Evolutionary conservation across 208 protist genomes (phyloP).

Genomic region (Leptomonas seymouri): DNA sequence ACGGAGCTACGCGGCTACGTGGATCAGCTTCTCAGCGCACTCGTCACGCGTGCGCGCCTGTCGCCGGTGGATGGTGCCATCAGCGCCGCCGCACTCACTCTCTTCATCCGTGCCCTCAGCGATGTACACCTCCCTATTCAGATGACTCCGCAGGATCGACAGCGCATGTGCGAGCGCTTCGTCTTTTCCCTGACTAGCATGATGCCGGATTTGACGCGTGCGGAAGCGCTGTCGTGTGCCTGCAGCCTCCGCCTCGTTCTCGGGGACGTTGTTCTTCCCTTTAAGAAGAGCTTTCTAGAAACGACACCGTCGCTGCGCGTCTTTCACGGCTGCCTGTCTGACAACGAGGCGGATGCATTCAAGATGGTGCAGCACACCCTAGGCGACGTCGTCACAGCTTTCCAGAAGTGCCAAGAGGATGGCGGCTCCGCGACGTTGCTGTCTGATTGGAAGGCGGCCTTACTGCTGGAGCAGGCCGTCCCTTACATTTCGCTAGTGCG

Average conservation of each 20-base stretch:
- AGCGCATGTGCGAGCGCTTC: slow-evolving; percentile 35
- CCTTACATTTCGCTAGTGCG: slow-evolving; percentile 24
- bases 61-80: slow-evolving; percentile 61
- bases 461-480: slow-evolving; percentile 33
- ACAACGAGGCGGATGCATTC: slow-evolving; percentile 46
- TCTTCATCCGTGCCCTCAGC: slow-evolving; percentile 41
- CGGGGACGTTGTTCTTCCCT: slow-evolving; percentile 51
- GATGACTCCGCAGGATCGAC: slow-evolving; percentile 19
- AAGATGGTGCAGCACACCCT: slow-evolving; percentile 44
- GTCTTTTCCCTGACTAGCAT: slow-evolving; percentile 34
- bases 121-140: slow-evolving; percentile 14
- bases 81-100: slow-evolving; percentile 40
- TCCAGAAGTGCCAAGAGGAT: slow-evolving; percentile 26
- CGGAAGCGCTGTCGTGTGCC: slow-evolving; percentile 27
- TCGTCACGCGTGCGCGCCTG: slow-evolving; percentile 45
- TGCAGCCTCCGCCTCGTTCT: slow-evolving; percentile 45
- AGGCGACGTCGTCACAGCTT: slow-evolving; percentile 37
- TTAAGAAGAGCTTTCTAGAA: slow-evolving; percentile 44
- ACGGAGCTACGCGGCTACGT: slow-evolving; percentile 45
- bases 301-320: slow-evolving; percentile 13
- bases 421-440: slow-evolving; percentile 22
- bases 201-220: slow-evolving; percentile 32
- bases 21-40: slow-evolving; percentile 32
- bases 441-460: slow-evolving; percentile 45
- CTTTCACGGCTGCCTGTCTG: slow-evolving; percentile 22